Conservation (phyloP, 352 stramenopile genomes). For the Pythium rhizo-oryzae region DNA sequence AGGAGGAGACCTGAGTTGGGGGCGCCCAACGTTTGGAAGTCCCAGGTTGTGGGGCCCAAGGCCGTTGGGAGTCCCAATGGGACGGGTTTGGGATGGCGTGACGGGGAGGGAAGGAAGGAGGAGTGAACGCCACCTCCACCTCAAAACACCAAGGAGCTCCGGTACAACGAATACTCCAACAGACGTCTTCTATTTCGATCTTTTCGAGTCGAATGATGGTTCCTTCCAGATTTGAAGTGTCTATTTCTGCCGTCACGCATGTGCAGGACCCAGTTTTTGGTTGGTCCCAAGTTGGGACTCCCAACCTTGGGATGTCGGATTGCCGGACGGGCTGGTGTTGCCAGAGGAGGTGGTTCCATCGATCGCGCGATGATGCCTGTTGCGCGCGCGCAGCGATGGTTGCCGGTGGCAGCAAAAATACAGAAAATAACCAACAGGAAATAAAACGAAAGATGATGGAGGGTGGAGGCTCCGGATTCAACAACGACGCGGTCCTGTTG, state of each 20-base stretch:
- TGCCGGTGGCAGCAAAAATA: background rate
- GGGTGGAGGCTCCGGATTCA: conserved; percentile 3
- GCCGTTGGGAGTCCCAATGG: conserved; percentile 1
- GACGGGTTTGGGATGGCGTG: background rate
- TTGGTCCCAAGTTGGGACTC: no score
- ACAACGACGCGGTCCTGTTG: conserved; percentile 14
- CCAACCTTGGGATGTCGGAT: conserved; percentile 1
- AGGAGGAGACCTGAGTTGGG: conserved; percentile 8
- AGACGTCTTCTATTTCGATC: conserved; percentile 29
- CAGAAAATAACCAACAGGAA: conserved; percentile 17
- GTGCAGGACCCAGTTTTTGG: background rate
- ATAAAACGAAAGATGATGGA: background rate
- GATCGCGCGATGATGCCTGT: background rate
- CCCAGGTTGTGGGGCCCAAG: background rate
- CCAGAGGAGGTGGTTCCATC: conserved; percentile 8
- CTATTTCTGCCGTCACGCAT: conserved; percentile 16
- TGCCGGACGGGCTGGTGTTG: conserved; percentile 6
- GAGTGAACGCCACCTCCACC: conserved; percentile 11
- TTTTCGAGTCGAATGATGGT: conserved; percentile 2
- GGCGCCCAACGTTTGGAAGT: background rate
- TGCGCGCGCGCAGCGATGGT: background rate
- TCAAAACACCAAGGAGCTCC: background rate
- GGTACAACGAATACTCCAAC: background rate
- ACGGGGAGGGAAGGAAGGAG: background rate
- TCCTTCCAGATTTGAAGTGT: conserved; percentile 24